A percentile compares a stretch with the other conserved stretches of the same genome.
phyloP scores from a whole-genome alignment of 208 protist genomes.

The Tritrichomonas musculus region DNA sequence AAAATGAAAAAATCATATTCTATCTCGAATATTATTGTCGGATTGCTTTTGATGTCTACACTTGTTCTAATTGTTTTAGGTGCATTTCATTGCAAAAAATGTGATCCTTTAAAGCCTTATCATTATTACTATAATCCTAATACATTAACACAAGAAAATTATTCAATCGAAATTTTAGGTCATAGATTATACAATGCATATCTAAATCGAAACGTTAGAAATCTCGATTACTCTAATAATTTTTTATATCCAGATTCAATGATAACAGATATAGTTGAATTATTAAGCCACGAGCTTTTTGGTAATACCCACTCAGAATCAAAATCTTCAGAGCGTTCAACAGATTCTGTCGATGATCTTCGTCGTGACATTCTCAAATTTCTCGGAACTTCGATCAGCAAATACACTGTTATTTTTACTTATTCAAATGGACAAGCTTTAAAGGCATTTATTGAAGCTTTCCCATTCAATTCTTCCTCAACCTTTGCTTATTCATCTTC shows the following conservation, averaged over 20 bases:
- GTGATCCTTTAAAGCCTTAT: no score
- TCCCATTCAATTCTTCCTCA: not conserved
- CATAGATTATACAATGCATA: not conserved
- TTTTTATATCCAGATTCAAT: not conserved
- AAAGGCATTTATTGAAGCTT: not conserved
- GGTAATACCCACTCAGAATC: constrained; percentile 29
- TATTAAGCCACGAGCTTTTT: not conserved
- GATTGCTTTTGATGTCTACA: no score
- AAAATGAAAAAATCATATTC: no score
- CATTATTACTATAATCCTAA: no score
- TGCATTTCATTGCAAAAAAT: no score
- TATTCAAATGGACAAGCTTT: not conserved
- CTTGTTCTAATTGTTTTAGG: no score
- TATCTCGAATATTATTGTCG: no score
- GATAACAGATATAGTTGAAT: not conserved
- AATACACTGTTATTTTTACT: constrained; percentile 14
- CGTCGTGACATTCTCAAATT: not conserved
- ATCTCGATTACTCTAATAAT: not conserved
- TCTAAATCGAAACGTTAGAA: not conserved
- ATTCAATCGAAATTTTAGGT: no score
- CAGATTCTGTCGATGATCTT: not conserved
- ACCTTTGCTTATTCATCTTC: not conserved
- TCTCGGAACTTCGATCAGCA: not conserved
- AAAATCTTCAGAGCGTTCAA: not conserved
- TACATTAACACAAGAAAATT: no score